These are phyloP conservation scores for Jimgerdemannia flammicorona DNA, from an alignment of 192 early-diverging fungal species.

Conservation along the genomic window DNA sequence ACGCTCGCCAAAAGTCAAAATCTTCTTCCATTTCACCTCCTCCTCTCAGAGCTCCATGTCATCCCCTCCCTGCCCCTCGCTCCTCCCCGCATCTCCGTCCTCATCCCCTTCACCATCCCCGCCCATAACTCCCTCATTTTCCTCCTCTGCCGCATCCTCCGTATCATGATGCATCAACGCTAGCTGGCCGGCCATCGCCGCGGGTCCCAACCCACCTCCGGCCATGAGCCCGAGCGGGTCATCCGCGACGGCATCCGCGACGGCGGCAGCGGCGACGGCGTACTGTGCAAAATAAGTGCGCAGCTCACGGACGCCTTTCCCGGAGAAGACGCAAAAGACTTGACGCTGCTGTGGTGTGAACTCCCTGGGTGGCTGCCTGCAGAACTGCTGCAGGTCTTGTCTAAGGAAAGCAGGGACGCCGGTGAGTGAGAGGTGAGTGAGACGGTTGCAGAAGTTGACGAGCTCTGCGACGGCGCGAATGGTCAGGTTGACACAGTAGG, in stretches of 20 bases:
- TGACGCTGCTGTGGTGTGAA: conserved; percentile 50
- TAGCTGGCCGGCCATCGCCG: background rate
- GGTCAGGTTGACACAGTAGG: conserved; percentile 50
- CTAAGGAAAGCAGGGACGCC: conserved; percentile 51
- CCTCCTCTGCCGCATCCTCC: conserved; percentile 10
- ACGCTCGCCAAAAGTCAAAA: background rate
- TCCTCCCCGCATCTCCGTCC: conserved; percentile 8
- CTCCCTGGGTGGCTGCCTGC: conserved; percentile 47
- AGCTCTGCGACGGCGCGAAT: conserved; percentile 39
- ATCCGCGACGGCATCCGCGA: background rate
- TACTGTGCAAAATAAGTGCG: conserved; percentile 26
- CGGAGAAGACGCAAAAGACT: conserved; percentile 58
- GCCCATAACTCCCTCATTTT: conserved; percentile 8
- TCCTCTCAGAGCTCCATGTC: background rate
- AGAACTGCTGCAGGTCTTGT: conserved; percentile 43
- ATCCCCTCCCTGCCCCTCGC: background rate
- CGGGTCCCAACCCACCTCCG: background rate
- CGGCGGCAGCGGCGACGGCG: background rate
- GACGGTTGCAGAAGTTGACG: conserved; percentile 38
- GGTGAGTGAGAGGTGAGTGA: conserved; percentile 54
- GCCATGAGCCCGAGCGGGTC: background rate
- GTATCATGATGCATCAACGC: conserved; percentile 1
- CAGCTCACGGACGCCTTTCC: conserved; percentile 51
- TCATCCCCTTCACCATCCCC: conserved; percentile 14
- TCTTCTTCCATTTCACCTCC: no score